Conservation (phyloP, 1,284 basidiomycete genomes). For the Cystobasidium pallidum region DNA sequence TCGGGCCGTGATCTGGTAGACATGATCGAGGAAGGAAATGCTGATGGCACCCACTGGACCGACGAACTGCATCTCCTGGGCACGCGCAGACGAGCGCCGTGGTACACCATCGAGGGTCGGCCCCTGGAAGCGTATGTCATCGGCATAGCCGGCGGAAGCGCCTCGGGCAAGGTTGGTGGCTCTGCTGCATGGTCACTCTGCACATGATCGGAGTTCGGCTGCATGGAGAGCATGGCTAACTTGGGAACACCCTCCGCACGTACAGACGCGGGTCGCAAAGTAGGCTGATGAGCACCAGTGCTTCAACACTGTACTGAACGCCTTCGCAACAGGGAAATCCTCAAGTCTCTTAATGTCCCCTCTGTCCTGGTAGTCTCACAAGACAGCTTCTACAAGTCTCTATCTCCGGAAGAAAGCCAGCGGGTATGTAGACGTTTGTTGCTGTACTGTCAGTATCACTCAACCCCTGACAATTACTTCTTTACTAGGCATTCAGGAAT, state of each 20-base stretch:
- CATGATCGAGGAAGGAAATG: slow-evolving; percentile 3
- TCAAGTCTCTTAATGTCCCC: slow-evolving; percentile 77
- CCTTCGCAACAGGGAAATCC: slow-evolving; percentile 70
- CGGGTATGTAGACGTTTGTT: slow-evolving; percentile 62
- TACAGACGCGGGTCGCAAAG: slow-evolving; percentile 84
- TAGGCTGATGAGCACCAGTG: slow-evolving; percentile 3
- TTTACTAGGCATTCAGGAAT: slow-evolving; percentile 65
- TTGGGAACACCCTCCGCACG: background rate
- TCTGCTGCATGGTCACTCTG: background rate
- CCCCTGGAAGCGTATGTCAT: slow-evolving; percentile 84
- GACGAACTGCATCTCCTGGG: background rate
- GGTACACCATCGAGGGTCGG: slow-evolving; percentile 62
- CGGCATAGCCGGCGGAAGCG: slow-evolving; percentile 89
- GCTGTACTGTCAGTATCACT: background rate
- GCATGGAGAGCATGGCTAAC: background rate
- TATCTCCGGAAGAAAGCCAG: slow-evolving; percentile 74
- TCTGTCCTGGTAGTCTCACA: slow-evolving; percentile 86
- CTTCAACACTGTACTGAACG: too few relatives aligned
- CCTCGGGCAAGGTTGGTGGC: slow-evolving; percentile 79
- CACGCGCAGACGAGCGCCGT: slow-evolving; percentile 45
- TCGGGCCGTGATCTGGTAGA: background rate
- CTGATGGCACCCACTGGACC: background rate
- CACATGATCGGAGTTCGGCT: slow-evolving; percentile 2
- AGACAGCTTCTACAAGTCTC: slow-evolving; percentile 89
- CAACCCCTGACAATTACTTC: background rate